These are phyloP conservation scores for Tylopilus balloui DNA, from an alignment of 768 basidiomycete species.

Conservation along the genomic window DNA sequence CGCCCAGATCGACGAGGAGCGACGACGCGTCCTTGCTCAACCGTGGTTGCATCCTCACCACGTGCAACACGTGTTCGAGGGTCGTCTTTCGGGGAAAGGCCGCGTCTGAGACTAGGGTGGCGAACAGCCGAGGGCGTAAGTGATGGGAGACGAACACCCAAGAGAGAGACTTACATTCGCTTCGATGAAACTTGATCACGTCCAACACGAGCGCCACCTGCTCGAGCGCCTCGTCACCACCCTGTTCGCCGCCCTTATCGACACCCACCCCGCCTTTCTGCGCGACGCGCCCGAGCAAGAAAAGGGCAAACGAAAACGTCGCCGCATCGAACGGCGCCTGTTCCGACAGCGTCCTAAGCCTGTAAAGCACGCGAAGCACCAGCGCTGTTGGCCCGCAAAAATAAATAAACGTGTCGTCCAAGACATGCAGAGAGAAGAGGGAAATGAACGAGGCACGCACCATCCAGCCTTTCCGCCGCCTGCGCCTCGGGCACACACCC, in stretches of 20 bases:
- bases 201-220: constrained; percentile 68
- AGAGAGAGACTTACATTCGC: constrained; percentile 23
- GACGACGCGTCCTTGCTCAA: constrained; percentile 81
- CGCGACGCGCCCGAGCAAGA: constrained; percentile 68
- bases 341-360: constrained; percentile 75
- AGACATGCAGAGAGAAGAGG: background rate
- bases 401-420: too few relatives aligned
- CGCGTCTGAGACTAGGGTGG: constrained; percentile 65
- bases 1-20: constrained; percentile 74
- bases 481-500: constrained; percentile 67
- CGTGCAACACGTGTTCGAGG: constrained; percentile 63
- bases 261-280: constrained; percentile 61
- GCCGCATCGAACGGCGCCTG: constrained; percentile 79
- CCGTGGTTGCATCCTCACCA: constrained; percentile 73
- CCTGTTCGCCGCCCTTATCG: constrained; percentile 5
- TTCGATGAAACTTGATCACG: constrained; percentile 34
- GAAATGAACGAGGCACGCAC: constrained; percentile 1
- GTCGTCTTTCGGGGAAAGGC: constrained; percentile 72
- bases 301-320: constrained; percentile 78
- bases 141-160: background rate
- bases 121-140: background rate
- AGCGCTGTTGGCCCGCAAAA: constrained; percentile 51
- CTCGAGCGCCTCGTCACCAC: constrained; percentile 62
- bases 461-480: constrained; percentile 61
- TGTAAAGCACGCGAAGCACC: constrained; percentile 80